Evolutionary conservation across 345 rosid genomes (phyloP), one percentile per base, ranked within the genome.

Genomic region (Melastoma malabathricum): DNA sequence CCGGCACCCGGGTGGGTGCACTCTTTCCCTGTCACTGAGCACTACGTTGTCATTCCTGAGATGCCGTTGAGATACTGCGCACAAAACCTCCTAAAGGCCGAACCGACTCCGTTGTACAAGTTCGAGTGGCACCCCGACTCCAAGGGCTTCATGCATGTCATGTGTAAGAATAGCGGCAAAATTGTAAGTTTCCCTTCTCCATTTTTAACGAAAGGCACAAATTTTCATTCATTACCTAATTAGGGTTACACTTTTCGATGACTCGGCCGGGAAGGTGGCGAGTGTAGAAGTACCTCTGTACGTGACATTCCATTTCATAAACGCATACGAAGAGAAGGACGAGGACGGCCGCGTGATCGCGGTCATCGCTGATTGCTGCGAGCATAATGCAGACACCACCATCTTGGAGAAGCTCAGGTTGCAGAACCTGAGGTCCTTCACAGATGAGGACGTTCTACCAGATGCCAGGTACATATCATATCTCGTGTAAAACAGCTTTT

Each of bases 1-100:
- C 86, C 94, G 0, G 80, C 94, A 0, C 83, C 98, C 0, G 98
- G 98, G 5, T 90, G 98, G 98, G 98, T 90, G 47, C 98, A 90
- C 38, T 90, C 96, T 2, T 90, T 90, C 69, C 82, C 98, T 13
- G 87, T 86, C 56, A 90, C 98, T 0, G 89, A 86, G 52, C 78
- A 86, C 44, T 90, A 82, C 47, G 60, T 90, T 9, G 59, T 86
- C 18, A 80, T 86, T 55, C 98, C 98, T 3, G 98, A 90, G 65
- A 90, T 90, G 98, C 77, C 96, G 9, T 54, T 90, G 60, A 74
- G 96, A 55, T 90, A 90, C 44, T 84, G 92, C 52, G 95, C 81
- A 12, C 69, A 49, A 56, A 90, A 82, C 70, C 57, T 90, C 46
- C 74, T 90, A 13, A 75, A 59, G 62, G 98, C 98, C 55, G 96